A percentile compares a stretch with the other conserved stretches of the same genome.
phyloP scores from a whole-genome alignment of 2,329 filamentous ascomycete genomes.

The Pyrenophora teres region DNA sequence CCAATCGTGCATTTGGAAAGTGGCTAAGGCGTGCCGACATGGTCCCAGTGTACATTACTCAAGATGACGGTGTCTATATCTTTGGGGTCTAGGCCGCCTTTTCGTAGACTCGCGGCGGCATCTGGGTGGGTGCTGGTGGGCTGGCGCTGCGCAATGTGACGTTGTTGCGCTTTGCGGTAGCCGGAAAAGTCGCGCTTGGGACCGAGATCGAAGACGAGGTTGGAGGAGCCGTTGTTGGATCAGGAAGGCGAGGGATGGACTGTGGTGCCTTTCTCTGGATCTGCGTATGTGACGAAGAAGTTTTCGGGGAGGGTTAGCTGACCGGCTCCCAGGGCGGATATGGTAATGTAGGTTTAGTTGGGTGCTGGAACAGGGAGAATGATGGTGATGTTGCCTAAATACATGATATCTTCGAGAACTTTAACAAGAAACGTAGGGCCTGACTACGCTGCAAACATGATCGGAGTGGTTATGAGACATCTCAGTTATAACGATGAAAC shows the following conservation, averaged over 20 bases:
- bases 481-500: no score
- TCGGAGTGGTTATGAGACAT: no score
- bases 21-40: conserved; percentile 60
- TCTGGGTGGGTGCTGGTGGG: conserved; percentile 54
- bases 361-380: conserved; percentile 27
- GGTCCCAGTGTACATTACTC: conserved; percentile 63
- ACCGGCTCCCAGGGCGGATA: conserved; percentile 40
- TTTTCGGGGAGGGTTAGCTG: conserved; percentile 55
- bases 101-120: conserved; percentile 46
- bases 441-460: no score
- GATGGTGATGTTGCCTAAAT: no score
- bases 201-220: conserved; percentile 60
- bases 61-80: conserved; percentile 53
- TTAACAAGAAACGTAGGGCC: no score
- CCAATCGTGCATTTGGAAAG: conserved; percentile 55
- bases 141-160: conserved; percentile 53
- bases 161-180: conserved; percentile 53
- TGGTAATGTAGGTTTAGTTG: conserved; percentile 35
- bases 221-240: conserved; percentile 51
- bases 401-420: no score
- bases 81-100: conserved; percentile 44
- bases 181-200: conserved; percentile 52
- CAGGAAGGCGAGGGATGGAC: conserved; percentile 61
- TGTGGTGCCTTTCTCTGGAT: conserved; percentile 51
- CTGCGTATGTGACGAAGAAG: conserved; percentile 54